Percentiles rank a stretch among this genome's conserved stretches.
Evolutionary conservation across 2,329 filamentous ascomycete species (phyloP).

Genomic region (Aspergillus pseudoglaucus): DNA sequence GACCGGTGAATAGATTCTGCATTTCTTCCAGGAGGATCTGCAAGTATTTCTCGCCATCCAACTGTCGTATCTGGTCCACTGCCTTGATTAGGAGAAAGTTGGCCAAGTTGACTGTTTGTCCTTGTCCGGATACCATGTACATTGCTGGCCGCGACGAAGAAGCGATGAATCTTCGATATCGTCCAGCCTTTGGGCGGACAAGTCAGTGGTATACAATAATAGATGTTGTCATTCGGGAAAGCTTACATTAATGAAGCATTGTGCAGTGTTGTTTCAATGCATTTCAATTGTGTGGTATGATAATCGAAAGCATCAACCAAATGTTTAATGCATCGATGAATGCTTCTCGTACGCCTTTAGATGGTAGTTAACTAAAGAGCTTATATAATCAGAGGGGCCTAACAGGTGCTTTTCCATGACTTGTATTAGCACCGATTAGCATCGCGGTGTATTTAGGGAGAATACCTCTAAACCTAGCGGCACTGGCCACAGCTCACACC

Average conservation of each 20-base stretch:
- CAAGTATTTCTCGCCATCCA: constrained; percentile 17
- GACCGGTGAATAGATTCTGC: constrained; percentile 34
- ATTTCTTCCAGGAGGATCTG: constrained; percentile 33
- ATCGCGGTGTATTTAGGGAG: background rate
- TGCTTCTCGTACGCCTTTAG: constrained; percentile 33
- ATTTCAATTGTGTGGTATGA: constrained; percentile 27
- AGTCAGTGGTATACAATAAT: background rate
- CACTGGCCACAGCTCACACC: background rate
- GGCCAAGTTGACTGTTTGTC: constrained; percentile 43
- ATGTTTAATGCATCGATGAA: constrained; percentile 34
- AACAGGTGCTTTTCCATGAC: background rate
- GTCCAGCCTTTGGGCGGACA: constrained; percentile 27
- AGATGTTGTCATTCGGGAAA: background rate
- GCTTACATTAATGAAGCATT: constrained; percentile 32
- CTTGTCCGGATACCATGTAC: constrained; percentile 38
- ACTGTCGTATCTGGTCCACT: constrained; percentile 25
- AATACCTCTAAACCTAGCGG: background rate
- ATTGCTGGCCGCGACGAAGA: constrained; percentile 36
- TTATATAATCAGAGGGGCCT: constrained; percentile 27
- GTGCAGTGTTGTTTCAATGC: constrained; percentile 32
- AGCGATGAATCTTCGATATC: constrained; percentile 41
- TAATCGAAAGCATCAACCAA: constrained; percentile 30
- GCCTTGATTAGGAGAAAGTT: constrained; percentile 39
- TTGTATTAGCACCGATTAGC: background rate
- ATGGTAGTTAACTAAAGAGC: constrained; percentile 26